A percentile compares a stretch with the other conserved stretches of the same genome.
Conservation (phyloP, 345 rosid genomes). For the Heritiera fomes region DNA sequence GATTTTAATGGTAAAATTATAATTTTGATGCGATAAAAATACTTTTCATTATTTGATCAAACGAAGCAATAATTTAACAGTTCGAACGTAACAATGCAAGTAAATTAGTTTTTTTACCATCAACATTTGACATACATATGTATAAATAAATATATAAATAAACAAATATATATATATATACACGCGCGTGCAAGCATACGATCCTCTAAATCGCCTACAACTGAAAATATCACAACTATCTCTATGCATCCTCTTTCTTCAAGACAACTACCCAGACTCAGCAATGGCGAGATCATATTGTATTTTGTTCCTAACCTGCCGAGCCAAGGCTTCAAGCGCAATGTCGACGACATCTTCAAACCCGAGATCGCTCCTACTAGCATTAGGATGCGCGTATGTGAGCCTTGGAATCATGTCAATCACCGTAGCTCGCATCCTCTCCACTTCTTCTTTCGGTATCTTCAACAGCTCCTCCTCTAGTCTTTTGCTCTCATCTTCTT, state of each 20-base stretch:
- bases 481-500: neutral
- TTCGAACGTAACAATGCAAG: too few relatives aligned
- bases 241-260: neutral
- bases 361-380: slow-evolving; percentile 27
- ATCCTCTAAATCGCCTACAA: neutral
- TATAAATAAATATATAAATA: too few relatives aligned
- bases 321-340: slow-evolving; percentile 36
- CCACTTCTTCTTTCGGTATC: slow-evolving; percentile 34
- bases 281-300: neutral
- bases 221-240: neutral
- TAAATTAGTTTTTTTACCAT: too few relatives aligned
- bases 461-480: slow-evolving; percentile 42
- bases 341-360: slow-evolving; percentile 56
- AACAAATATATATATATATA: too few relatives aligned
- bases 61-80: too few relatives aligned
- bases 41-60: too few relatives aligned
- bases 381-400: slow-evolving; percentile 54
- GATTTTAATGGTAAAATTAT: too few relatives aligned
- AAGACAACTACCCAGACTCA: neutral
- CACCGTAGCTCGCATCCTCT: slow-evolving; percentile 35
- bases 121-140: too few relatives aligned
- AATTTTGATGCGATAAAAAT: too few relatives aligned
- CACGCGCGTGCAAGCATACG: too few relatives aligned
- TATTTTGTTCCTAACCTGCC: slow-evolving; percentile 10
- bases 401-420: slow-evolving; percentile 47